Evolutionary conservation across 139 green algal genomes (phyloP), one percentile per base, ranked within the genome.

Genomic region (Spirogloea muscicola): DNA sequence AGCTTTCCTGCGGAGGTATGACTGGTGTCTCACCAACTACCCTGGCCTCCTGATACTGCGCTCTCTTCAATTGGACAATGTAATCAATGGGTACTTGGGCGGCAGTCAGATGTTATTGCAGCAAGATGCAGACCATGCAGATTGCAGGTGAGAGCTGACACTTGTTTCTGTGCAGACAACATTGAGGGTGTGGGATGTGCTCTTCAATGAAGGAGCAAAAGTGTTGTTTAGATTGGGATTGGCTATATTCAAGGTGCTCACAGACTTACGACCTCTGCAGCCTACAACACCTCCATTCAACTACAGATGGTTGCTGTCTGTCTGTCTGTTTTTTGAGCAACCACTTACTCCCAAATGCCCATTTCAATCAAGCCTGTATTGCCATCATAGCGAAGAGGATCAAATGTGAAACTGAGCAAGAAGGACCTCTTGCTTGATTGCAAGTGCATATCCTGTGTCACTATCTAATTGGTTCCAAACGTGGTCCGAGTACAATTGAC

Each of bases 1-100:
- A 84, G 74, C 65, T 72, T 84, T 27, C 77, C 77, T 3, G 39
- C 77, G 7, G 77, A 84, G 77, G 73, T 81, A 55, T 21, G 46
- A 55, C 21, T 21, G 21, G 46, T 31, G 46, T 55, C 46, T 55
- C 21, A 31, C 46, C 46, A 55, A 21, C 46, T 55, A 55, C 21
- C 21, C 46, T 55, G 21, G 21, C 46, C 46, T 55, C 21, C 21
- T 21, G 21, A 55, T 55, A 21, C 21, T 55, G 21, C 46, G 46
- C 21, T 31, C 21, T 31, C 21, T 55, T 55, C 46, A 55, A 55
- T 21, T 21, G 46, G 21, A 55, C 21, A 31, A 55, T 65, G 13
- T 65, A 65, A 13, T 36, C 29, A 55, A 55, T 65, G 27, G 13
- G 18, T 65, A 36, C 27, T 65, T 65, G 57, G 21, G 21, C 21